These are phyloP conservation scores for Diaporthe citrichinensis DNA, from an alignment of 2,329 filamentous ascomycete genomes.

Conservation along the genomic window DNA sequence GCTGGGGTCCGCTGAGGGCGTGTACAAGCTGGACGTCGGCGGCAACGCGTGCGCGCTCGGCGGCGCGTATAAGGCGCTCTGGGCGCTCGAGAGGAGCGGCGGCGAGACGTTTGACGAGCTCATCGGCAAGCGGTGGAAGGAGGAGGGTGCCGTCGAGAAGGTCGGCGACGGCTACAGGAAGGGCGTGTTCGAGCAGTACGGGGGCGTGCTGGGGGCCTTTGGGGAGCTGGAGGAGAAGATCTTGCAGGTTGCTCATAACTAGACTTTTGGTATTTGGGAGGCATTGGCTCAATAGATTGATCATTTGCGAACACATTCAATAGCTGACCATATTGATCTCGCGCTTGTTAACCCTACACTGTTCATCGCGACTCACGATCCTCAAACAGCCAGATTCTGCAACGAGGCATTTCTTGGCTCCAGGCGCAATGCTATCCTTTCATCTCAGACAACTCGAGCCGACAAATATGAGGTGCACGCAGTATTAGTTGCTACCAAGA, in stretches of 20 bases:
- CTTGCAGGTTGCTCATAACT: slow-evolving; percentile 59
- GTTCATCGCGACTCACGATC: too few species aligned
- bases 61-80: slow-evolving; percentile 95
- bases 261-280: slow-evolving; percentile 26
- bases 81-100: slow-evolving; percentile 81
- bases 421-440: not conserved
- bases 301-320: not conserved
- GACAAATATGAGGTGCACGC: too few species aligned
- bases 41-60: slow-evolving; percentile 96
- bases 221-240: slow-evolving; percentile 80
- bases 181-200: slow-evolving; percentile 83
- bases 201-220: slow-evolving; percentile 81
- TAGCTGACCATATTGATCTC: not conserved
- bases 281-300: not conserved
- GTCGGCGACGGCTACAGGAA: slow-evolving; percentile 85
- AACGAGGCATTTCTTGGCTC: too few species aligned
- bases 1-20: slow-evolving; percentile 88
- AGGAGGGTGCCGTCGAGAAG: slow-evolving; percentile 85
- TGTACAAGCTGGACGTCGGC: slow-evolving; percentile 94
- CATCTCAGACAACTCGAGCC: not conserved
- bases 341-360: not conserved
- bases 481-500: not conserved
- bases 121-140: slow-evolving; percentile 86
- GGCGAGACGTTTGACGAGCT: slow-evolving; percentile 90
- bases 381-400: too few species aligned